Evolutionary conservation across 1,284 basidiomycete species (phyloP), one percentile per base, ranked within the genome.

Genomic region (Taiwanofungus camphoratus): DNA sequence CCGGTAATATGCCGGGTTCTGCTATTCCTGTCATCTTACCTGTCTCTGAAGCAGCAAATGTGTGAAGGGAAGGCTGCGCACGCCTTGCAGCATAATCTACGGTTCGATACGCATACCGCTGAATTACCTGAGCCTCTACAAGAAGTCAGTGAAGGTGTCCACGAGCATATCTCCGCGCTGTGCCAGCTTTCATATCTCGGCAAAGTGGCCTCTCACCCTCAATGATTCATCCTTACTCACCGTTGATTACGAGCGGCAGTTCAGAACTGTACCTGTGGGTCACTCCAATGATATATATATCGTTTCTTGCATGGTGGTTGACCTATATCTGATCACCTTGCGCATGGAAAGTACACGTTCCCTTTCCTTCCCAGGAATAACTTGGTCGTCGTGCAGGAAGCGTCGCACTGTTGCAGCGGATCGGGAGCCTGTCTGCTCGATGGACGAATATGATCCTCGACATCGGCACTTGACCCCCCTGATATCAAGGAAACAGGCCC

Each of bases 101-200:
- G 38, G 20, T 43, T 53, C 13, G 34, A 33, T 11, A 35, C 20
- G 2, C 41, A 37, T 4, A 23, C 23, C 23, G 22, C 52, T 32
- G 46, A 50, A 16, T n/a, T 40, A 20, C 32, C 54, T 18, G 39
- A 51, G 16, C 35, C 46, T 5, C 13, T 55, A 33, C 45, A 43
- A 6, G 51, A 54, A 13, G 46, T 46, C 1, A 47, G 45, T 16
- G 44, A 51, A 1, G 45, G 49, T 12, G 49, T 54, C 13, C 46
- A 44, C 29, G 59, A 60, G 43, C 47, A 53, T 15, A 53, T 60
- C 30, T 53, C 51, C 20, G 45, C 52, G 3, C 41, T 60, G 7
- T 47, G 54, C 19, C 56, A 60, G 44, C 44, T 58, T 13, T 27
- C 58, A 32, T 60, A 59, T 41, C 52, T 58, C 22, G 56, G 59